Percentiles rank a stretch among this genome's conserved stretches.
phyloP scores from a whole-genome alignment of 208 protist species.

The Crithidia expoeki region DNA sequence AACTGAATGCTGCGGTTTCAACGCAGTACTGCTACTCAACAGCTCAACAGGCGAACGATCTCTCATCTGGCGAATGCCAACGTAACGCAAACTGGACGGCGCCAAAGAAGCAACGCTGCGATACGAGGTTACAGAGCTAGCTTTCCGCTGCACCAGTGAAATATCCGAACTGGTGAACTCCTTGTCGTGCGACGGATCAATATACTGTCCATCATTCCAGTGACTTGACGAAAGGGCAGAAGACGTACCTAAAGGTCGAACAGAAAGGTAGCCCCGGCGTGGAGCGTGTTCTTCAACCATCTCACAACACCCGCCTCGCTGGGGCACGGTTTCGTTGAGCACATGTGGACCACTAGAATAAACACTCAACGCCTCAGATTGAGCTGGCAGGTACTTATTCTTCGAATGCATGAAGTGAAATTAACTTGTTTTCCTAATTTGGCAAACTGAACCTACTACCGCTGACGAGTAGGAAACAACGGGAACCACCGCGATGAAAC shows the following conservation, averaged over 20 bases:
- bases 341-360: not conserved
- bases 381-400: not conserved
- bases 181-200: not conserved
- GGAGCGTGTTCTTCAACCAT: not conserved
- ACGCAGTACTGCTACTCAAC: not conserved
- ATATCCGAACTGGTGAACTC: not conserved
- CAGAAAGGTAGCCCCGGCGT: not conserved
- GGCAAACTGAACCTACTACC: too few species aligned
- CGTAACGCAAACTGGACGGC: slow-evolving; percentile 13
- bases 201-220: not conserved
- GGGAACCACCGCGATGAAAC: too few species aligned
- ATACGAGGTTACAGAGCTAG: slow-evolving; percentile 4
- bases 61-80: not conserved
- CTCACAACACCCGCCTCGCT: not conserved
- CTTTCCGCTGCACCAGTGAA: not conserved
- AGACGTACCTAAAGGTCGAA: not conserved
- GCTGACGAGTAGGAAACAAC: too few species aligned
- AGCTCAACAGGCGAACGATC: slow-evolving; percentile 4
- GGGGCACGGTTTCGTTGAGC: slow-evolving; percentile 13
- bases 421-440: not conserved
- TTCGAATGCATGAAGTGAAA: not conserved
- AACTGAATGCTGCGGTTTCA: not conserved
- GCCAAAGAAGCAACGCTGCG: slow-evolving; percentile 3
- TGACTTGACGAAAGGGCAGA: not conserved
- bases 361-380: not conserved